phyloP scores from a whole-genome alignment of 2,329 filamentous ascomycete genomes.

The Aspergillus piperis region DNA sequence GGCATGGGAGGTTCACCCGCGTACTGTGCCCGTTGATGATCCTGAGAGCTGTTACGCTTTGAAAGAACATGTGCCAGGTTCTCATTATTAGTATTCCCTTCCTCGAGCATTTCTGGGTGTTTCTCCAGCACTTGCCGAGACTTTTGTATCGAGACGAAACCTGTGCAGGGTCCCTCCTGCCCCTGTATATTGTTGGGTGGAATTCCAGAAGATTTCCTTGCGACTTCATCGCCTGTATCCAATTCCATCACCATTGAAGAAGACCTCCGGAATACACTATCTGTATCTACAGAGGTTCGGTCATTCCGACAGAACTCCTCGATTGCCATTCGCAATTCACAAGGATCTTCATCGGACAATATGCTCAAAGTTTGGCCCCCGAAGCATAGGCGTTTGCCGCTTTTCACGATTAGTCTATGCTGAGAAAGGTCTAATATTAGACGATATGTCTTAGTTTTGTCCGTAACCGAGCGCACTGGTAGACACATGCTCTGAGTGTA shows the following conservation, averaged over 20 bases:
- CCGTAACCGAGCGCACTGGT: neutral
- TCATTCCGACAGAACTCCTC: neutral
- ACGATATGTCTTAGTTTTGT: neutral
- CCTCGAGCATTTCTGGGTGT: neutral
- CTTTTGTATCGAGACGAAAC: neutral
- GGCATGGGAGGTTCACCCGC: neutral
- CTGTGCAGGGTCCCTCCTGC: neutral
- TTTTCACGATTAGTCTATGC: slow-evolving; percentile 4
- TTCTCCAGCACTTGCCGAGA: neutral
- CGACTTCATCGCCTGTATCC: slow-evolving; percentile 16
- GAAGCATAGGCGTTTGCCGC: slow-evolving; percentile 11
- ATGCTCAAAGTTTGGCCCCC: slow-evolving; percentile 10
- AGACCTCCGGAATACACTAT: slow-evolving; percentile 4
- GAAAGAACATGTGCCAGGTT: neutral
- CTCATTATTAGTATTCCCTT: neutral
- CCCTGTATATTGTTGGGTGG: neutral
- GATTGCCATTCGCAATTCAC: slow-evolving; percentile 10
- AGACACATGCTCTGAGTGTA: neutral
- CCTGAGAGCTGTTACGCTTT: neutral
- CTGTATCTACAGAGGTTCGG: neutral
- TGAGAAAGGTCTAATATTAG: slow-evolving; percentile 9
- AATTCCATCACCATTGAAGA: slow-evolving; percentile 20
- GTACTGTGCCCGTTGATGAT: neutral
- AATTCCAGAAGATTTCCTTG: slow-evolving; percentile 2
- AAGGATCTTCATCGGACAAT: slow-evolving; percentile 12